A percentile compares a stretch with the other conserved stretches of the same genome.
phyloP scores from a whole-genome alignment of 1,284 basidiomycete species.

The Pisolithus thermaeus region DNA sequence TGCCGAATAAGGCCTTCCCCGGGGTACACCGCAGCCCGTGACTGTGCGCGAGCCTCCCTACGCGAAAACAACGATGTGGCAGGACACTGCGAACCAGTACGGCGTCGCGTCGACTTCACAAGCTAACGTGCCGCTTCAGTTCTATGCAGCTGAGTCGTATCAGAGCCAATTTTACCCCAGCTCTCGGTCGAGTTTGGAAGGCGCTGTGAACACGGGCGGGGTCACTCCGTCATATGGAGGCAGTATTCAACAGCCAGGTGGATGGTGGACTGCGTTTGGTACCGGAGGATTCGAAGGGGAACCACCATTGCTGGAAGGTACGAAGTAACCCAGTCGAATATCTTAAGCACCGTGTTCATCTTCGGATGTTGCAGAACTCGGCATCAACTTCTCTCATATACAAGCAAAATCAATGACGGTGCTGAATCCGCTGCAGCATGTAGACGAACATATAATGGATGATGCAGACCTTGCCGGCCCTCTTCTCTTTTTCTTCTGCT shows the following conservation, averaged over 20 bases:
- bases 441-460: constrained; percentile 98
- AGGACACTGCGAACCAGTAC: constrained; percentile 49
- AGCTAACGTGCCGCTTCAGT: constrained; percentile 63
- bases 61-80: constrained; percentile 53
- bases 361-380: constrained; percentile 64
- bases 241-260: constrained; percentile 57
- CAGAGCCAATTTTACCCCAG: constrained; percentile 58
- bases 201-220: constrained; percentile 44
- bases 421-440: constrained; percentile 82
- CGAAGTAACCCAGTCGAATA: constrained; percentile 11
- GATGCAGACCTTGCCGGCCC: constrained; percentile 98
- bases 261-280: constrained; percentile 95
- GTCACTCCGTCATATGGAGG: constrained; percentile 54
- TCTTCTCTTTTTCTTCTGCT: constrained; percentile 90
- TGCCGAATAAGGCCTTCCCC: constrained; percentile 10
- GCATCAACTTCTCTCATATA: constrained; percentile 97
- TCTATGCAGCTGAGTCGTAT: constrained; percentile 56
- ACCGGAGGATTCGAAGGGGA: constrained; percentile 95
- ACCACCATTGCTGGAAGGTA: constrained; percentile 88
- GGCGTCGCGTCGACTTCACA: constrained; percentile 41
- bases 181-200: constrained; percentile 68
- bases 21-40: neutral
- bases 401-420: constrained; percentile 92
- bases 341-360: constrained; percentile 1
- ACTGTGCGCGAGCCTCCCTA: neutral